These are phyloP conservation scores for Hibiscus tridactylites DNA, from an alignment of 345 rosid genomes.

Conservation along the genomic window DNA sequence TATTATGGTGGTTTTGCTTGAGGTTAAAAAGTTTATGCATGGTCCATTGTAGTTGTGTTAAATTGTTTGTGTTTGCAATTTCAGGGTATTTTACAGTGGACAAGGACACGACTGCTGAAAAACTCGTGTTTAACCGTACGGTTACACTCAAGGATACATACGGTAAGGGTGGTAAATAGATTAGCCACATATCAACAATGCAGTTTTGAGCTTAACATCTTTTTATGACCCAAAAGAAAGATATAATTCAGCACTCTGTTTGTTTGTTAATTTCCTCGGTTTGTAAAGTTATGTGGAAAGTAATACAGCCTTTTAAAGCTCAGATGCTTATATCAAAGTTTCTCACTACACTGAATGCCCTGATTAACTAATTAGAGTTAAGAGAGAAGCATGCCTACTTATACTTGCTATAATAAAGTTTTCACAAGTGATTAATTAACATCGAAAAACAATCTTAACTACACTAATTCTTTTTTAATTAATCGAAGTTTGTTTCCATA, in stretches of 20 bases:
- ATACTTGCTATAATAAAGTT: too few relatives aligned
- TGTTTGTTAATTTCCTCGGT: not conserved
- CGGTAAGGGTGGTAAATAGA: conserved; percentile 43
- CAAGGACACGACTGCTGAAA: conserved; percentile 63
- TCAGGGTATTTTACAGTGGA: conserved; percentile 76
- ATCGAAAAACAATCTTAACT: too few relatives aligned
- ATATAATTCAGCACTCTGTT: too few relatives aligned
- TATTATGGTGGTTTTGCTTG: not conserved
- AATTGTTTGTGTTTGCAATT: conserved; percentile 4
- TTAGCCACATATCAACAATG: not conserved
- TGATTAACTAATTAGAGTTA: not conserved
- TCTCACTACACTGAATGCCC: not conserved
- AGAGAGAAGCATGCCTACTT: too few relatives aligned
- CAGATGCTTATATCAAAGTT: not conserved
- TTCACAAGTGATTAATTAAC: too few relatives aligned
- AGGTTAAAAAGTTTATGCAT: not conserved
- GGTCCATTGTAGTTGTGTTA: not conserved
- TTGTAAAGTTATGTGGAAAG: not conserved
- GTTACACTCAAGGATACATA: conserved; percentile 61
- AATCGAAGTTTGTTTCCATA: too few relatives aligned
- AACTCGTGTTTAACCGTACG: conserved; percentile 76
- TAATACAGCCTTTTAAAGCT: not conserved
- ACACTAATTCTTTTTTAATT: too few relatives aligned
- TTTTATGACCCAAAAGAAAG: too few relatives aligned
- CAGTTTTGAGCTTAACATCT: not conserved